Percentiles rank a stretch among this genome's conserved stretches.
These are phyloP conservation scores for Spergularia marina DNA, from an alignment of 148 eudicot genomes.

Conservation along the genomic window DNA sequence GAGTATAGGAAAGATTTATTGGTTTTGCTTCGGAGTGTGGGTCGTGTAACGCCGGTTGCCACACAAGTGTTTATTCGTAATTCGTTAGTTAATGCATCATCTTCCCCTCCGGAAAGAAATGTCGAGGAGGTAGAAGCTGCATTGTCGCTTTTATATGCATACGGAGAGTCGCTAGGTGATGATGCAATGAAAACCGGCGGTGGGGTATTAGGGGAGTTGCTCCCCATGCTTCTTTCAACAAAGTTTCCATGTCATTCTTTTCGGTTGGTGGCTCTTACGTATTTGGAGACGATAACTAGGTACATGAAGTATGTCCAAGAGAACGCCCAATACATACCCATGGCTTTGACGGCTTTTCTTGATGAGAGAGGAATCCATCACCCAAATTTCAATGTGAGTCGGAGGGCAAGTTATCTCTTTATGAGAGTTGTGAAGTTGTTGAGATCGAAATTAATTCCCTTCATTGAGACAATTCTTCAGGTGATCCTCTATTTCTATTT, in stretches of 20 bases:
- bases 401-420: constrained; percentile 95
- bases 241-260: constrained; percentile 85
- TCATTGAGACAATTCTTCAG: constrained; percentile 89
- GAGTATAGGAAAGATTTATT: constrained; percentile 83
- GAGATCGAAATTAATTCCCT: constrained; percentile 83
- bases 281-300: constrained; percentile 82
- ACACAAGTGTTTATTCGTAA: constrained; percentile 72
- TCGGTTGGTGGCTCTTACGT: constrained; percentile 86
- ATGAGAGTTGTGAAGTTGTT: constrained; percentile 87
- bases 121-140: constrained; percentile 98
- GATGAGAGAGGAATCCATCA: constrained; percentile 97
- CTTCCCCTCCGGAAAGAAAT: constrained; percentile 61
- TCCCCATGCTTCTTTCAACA: constrained; percentile 83
- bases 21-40: constrained; percentile 75
- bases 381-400: constrained; percentile 75
- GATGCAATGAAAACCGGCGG: constrained; percentile 70
- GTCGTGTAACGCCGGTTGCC: constrained; percentile 88
- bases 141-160: constrained; percentile 76
- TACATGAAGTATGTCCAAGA: constrained; percentile 82
- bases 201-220: constrained; percentile 68
- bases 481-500: constrained; percentile 30
- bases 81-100: constrained; percentile 62
- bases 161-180: constrained; percentile 82
- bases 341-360: constrained; percentile 71
- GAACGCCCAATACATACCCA: constrained; percentile 63